phyloP scores from a whole-genome alignment of 2,329 filamentous ascomycete genomes.

The Geoglossum cookeanum region DNA sequence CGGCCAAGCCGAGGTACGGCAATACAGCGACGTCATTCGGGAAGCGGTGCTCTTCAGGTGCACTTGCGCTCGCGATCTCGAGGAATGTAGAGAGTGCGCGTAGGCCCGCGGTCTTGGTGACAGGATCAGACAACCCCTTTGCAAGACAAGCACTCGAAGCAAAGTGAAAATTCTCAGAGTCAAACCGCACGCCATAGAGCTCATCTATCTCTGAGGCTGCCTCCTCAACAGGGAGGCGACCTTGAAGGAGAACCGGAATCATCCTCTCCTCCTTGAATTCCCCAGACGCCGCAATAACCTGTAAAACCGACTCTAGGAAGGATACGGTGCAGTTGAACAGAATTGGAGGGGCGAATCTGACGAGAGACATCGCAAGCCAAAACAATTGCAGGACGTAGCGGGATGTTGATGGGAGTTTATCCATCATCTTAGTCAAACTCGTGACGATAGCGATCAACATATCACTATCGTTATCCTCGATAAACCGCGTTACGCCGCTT shows the following conservation, averaged over 20 bases:
- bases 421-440: slow-evolving; percentile 51
- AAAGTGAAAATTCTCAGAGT: slow-evolving; percentile 44
- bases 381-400: slow-evolving; percentile 51
- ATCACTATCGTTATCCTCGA: slow-evolving; percentile 43
- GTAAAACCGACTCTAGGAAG: slow-evolving; percentile 44
- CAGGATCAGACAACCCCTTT: slow-evolving; percentile 42
- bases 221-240: slow-evolving; percentile 39
- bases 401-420: slow-evolving; percentile 45
- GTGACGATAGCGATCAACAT: slow-evolving; percentile 51
- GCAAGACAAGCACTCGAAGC: slow-evolving; percentile 45
- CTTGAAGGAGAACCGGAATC: slow-evolving; percentile 40
- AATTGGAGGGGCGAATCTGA: slow-evolving; percentile 40
- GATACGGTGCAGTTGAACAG: slow-evolving; percentile 48
- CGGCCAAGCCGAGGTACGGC: slow-evolving; percentile 41
- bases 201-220: slow-evolving; percentile 43
- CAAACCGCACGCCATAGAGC: slow-evolving; percentile 46
- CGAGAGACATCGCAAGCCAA: slow-evolving; percentile 48
- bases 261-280: slow-evolving; percentile 41
- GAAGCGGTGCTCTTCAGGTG: slow-evolving; percentile 8
- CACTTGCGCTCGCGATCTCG: slow-evolving; percentile 26
- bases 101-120: slow-evolving; percentile 38
- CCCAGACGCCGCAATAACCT: slow-evolving; percentile 41
- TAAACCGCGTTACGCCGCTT: slow-evolving; percentile 44
- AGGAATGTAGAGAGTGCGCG: slow-evolving; percentile 43
- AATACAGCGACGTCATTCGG: slow-evolving; percentile 12